Conservation (phyloP, 2,329 filamentous ascomycete species). For the Ceratocystis colombiana region DNA sequence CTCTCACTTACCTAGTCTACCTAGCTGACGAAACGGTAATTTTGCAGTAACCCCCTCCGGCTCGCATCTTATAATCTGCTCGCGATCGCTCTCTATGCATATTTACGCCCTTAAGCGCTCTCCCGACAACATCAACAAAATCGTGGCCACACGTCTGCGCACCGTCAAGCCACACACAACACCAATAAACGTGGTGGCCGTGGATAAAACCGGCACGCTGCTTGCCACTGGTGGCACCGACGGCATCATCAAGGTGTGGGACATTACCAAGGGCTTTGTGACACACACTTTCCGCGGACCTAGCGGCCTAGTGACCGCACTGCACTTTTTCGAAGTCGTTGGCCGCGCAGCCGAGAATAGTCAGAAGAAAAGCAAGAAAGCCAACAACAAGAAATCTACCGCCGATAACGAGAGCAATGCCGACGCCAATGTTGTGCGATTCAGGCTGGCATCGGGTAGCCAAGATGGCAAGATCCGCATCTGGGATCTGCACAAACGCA, state of each 20-base stretch:
- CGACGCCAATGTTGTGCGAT: conserved; percentile 42
- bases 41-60: conserved; percentile 69
- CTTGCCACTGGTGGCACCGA: conserved; percentile 89
- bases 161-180: conserved; percentile 84
- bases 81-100: conserved; percentile 89
- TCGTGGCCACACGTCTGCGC: conserved; percentile 59
- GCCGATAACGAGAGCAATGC: conserved; percentile 33
- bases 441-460: conserved; percentile 77
- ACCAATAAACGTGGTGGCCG: conserved; percentile 70
- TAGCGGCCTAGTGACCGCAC: conserved; percentile 78
- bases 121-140: conserved; percentile 41
- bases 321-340: conserved; percentile 79
- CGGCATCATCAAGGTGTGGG: conserved; percentile 92
- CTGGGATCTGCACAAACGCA: conserved; percentile 82
- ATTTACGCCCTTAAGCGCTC: conserved; percentile 65
- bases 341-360: conserved; percentile 37
- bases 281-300: conserved; percentile 95
- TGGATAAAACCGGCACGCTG: conserved; percentile 79
- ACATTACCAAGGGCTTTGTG: conserved; percentile 77
- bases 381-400: conserved; percentile 22
- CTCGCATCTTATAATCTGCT: conserved; percentile 82
- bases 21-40: conserved; percentile 10
- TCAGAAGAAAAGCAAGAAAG: conserved; percentile 33
- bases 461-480: conserved; percentile 89
- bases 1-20: background rate